phyloP scores from a whole-genome alignment of 2,329 filamentous ascomycete species.

The Colletotrichum shisoi region DNA sequence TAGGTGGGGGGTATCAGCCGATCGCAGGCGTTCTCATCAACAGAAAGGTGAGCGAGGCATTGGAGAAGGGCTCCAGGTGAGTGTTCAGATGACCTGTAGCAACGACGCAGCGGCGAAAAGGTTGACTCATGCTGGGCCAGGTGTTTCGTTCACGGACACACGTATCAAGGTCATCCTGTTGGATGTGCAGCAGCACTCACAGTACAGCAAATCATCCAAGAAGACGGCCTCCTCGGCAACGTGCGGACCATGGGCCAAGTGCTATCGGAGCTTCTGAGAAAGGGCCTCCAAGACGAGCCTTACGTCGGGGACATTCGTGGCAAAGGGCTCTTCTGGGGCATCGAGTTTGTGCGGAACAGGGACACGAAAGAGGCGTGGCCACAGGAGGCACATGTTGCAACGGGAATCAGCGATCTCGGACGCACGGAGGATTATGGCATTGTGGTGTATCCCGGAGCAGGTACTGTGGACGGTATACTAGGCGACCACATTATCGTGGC shows the following conservation, averaged over 20 bases:
- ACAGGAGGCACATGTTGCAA: constrained; percentile 45
- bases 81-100: neutral
- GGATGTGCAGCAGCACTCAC: constrained; percentile 51
- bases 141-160: constrained; percentile 65
- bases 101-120: constrained; percentile 32
- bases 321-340: constrained; percentile 55
- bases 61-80: constrained; percentile 56
- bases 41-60: constrained; percentile 57
- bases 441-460: constrained; percentile 69
- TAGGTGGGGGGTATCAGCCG: constrained; percentile 64
- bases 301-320: constrained; percentile 54
- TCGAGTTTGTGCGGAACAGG: constrained; percentile 56
- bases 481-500: constrained; percentile 76
- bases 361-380: constrained; percentile 50
- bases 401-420: constrained; percentile 44
- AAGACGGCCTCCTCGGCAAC: constrained; percentile 47
- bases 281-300: constrained; percentile 44
- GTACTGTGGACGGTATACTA: constrained; percentile 64
- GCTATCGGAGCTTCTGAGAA: constrained; percentile 44
- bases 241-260: constrained; percentile 46
- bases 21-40: constrained; percentile 63
- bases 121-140: constrained; percentile 43
- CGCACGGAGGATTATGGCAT: constrained; percentile 48
- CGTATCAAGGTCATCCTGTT: constrained; percentile 56
- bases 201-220: constrained; percentile 51